A percentile compares a stretch with the other conserved stretches of the same genome.
Evolutionary conservation across 2,329 filamentous ascomycete genomes (phyloP).

Genomic region (Ceratocystis colombiana): DNA sequence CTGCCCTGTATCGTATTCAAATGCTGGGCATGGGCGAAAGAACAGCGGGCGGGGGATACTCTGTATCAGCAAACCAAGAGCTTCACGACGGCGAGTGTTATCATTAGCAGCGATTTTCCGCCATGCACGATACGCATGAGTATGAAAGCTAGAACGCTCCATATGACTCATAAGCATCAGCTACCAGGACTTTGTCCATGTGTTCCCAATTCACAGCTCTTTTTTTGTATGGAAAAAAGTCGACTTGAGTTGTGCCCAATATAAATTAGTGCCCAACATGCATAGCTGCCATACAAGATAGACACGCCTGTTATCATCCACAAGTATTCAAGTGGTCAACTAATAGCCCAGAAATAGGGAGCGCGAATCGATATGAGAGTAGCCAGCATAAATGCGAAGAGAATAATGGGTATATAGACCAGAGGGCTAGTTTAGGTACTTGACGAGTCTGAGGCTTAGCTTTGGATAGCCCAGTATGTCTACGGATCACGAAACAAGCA

Average conservation of each 20-base stretch:
- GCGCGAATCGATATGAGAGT: background rate
- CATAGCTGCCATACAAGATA: conserved; percentile 9
- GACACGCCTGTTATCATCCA: background rate
- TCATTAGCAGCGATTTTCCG: background rate
- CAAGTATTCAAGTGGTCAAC: background rate
- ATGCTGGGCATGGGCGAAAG: too few relatives aligned
- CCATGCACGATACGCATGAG: background rate
- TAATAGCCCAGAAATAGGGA: background rate
- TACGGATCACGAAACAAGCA: too few relatives aligned
- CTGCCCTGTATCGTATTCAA: background rate
- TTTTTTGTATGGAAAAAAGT: background rate
- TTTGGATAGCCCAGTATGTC: too few relatives aligned
- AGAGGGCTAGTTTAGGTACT: too few relatives aligned
- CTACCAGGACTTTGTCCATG: background rate
- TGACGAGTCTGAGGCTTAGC: too few relatives aligned
- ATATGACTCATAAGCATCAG: background rate
- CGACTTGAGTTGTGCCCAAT: background rate
- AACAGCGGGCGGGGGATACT: too few relatives aligned
- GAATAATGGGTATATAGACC: too few relatives aligned
- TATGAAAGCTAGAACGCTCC: background rate
- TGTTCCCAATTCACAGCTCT: background rate
- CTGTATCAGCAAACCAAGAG: too few relatives aligned
- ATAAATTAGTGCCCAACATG: conserved; percentile 12
- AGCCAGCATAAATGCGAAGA: background rate
- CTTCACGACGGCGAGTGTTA: too few relatives aligned